These are phyloP conservation scores for Plantago coronopus DNA, from an alignment of 305 asterid genomes.

Conservation along the genomic window DNA sequence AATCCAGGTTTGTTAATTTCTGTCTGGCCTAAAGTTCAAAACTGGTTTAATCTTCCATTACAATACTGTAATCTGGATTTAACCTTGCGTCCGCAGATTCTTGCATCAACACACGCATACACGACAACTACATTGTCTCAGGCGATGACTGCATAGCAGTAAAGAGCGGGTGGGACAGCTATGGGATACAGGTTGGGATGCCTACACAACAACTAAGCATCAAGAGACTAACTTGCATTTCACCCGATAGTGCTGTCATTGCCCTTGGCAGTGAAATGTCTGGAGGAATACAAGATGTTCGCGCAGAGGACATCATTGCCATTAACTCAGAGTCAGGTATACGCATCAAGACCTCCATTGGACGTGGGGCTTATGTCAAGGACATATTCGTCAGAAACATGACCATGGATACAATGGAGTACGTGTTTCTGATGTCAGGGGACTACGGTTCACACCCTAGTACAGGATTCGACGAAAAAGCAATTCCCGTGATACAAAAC, in stretches of 20 bases:
- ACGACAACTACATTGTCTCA: neutral
- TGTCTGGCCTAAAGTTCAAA: no score
- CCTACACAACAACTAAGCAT: neutral
- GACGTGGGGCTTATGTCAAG: neutral
- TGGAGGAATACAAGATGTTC: neutral
- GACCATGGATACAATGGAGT: neutral
- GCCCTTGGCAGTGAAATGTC: neutral
- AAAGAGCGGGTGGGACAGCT: neutral
- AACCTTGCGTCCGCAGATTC: neutral
- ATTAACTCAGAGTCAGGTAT: neutral
- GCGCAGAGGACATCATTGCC: neutral
- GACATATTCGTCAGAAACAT: slow-evolving; percentile 6
- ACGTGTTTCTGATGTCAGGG: no score
- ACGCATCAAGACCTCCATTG: neutral
- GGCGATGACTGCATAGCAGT: neutral
- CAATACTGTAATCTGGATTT: no score
- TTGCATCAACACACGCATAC: neutral
- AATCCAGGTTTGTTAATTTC: no score
- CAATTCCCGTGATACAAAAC: no score
- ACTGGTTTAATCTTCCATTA: no score
- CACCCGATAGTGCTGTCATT: neutral
- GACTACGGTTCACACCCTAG: no score
- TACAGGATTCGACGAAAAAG: no score
- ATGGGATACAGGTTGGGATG: neutral
- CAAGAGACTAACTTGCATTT: slow-evolving; percentile 4